Percentiles rank a stretch among this genome's conserved stretches.
phyloP scores from a whole-genome alignment of 2,329 filamentous ascomycete species.

The Cladosporium cucumerinum region DNA sequence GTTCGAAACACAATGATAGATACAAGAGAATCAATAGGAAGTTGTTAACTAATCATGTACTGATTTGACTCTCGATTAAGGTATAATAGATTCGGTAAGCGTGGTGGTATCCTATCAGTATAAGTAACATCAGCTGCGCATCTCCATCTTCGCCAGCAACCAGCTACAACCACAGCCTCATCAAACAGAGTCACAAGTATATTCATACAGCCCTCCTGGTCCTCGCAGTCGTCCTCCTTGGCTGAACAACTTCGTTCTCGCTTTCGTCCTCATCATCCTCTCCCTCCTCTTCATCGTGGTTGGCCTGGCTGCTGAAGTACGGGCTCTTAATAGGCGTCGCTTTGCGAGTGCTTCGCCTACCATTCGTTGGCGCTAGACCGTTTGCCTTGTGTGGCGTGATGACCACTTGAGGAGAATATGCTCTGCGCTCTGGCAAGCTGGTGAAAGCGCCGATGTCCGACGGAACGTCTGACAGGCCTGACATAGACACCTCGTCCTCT shows the following conservation, averaged over 20 bases:
- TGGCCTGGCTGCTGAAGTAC: conserved; percentile 25
- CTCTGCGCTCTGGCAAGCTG: not conserved
- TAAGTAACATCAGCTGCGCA: not conserved
- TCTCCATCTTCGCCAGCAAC: not conserved
- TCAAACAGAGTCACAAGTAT: not conserved
- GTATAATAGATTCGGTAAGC: not conserved
- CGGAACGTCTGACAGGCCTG: conserved; percentile 9
- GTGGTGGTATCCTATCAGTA: not conserved
- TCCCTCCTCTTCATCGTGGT: conserved; percentile 20
- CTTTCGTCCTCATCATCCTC: conserved; percentile 22
- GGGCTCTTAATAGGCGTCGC: conserved; percentile 30
- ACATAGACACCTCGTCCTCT: conserved; percentile 13
- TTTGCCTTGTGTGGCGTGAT: conserved; percentile 23
- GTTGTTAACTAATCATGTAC: not conserved
- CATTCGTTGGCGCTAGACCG: not conserved
- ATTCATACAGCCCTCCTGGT: conserved; percentile 24
- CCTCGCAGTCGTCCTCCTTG: conserved; percentile 31
- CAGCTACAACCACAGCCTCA: not conserved
- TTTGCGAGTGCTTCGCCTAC: conserved; percentile 22
- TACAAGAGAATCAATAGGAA: not conserved
- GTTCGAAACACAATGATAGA: not conserved
- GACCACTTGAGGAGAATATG: conserved; percentile 27
- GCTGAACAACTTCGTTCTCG: conserved; percentile 31
- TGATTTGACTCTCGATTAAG: not conserved
- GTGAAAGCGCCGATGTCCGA: conserved; percentile 9